phyloP scores from a whole-genome alignment of 352 stramenopile species.

The Globisporangium apiculatum region DNA sequence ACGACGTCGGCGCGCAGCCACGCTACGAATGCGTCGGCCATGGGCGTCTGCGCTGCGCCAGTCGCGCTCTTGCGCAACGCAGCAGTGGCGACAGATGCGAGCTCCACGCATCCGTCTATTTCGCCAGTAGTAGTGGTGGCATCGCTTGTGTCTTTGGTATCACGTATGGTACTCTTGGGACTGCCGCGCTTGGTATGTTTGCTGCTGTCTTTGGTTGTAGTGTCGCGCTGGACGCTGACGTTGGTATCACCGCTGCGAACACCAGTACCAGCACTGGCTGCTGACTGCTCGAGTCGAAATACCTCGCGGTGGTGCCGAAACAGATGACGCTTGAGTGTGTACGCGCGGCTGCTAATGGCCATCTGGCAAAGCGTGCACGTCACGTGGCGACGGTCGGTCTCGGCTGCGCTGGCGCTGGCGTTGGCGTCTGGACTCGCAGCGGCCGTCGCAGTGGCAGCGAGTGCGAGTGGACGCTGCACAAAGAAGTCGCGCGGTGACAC shows the following conservation, averaged over 20 bases:
- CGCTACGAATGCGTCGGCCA: slow-evolving; percentile 30
- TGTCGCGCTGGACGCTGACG: neutral
- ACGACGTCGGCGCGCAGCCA: slow-evolving; percentile 42
- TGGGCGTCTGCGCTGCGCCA: neutral
- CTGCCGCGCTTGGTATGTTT: too few species aligned
- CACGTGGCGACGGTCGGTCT: slow-evolving; percentile 20
- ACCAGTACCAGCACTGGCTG: too few species aligned
- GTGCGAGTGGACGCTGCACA: slow-evolving; percentile 7
- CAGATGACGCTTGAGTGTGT: slow-evolving; percentile 43
- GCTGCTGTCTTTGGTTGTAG: too few species aligned
- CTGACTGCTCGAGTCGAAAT: slow-evolving; percentile 18
- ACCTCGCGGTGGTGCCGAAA: slow-evolving; percentile 38
- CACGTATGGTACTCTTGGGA: too few species aligned
- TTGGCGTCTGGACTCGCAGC: neutral
- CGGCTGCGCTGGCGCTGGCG: too few species aligned
- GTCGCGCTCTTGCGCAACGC: slow-evolving; percentile 1
- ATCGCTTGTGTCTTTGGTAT: too few species aligned
- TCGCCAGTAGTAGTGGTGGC: too few species aligned
- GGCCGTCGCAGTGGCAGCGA: neutral
- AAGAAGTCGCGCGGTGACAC: slow-evolving; percentile 40
- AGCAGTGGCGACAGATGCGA: too few species aligned
- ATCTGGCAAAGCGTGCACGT: slow-evolving; percentile 42
- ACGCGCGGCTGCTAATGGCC: slow-evolving; percentile 34
- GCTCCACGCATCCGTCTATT: too few species aligned
- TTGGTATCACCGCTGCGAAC: too few species aligned